Base-by-base conservation (phyloP, 2,329 filamentous ascomycete genomes). In the Epicoccum nigrum region DNA sequence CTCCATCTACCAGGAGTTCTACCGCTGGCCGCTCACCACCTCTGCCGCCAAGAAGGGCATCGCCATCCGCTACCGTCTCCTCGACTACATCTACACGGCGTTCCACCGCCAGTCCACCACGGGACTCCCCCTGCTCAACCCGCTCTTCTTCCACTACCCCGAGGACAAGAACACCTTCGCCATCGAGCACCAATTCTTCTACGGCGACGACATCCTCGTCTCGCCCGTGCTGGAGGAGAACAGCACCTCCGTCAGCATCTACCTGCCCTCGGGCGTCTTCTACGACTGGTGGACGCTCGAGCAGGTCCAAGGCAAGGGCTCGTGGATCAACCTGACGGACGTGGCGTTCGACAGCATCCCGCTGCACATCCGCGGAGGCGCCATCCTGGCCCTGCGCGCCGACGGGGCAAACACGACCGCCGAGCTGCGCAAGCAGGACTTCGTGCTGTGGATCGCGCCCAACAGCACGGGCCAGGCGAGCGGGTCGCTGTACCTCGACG, bases 11-110 rank as follows among this genome's bases (percentile, higher is more conserved):
- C 88, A 91, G 66, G 88, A 91, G 66, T 87, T 88, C 67, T 71
- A 68, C 54, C 59, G 59, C 39, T 70, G 65, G 68, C 55, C 58
- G 2, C 51, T 59, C 67, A 87, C 89, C 2, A 78, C 86, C 0
- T 75, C 81, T 16, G 85, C 86, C 0, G 87, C 88, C 0, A 81
- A 79, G 47, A 86, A 83, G 42, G 86, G 84, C 15, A 90, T 92
- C 60, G 80, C 81, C 21, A 85, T 87, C 39, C 81, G 89, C 13
- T 92, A 92, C 75, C 79, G 83, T 12, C 76, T 92, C 13, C 78
- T 92, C 4, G 88, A 91, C 64, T 92, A 92, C 74, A 79, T 90
- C 54, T 92, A 92, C 77, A 92, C 88, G 1, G 83, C 85, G 1
- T 79, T 90, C 65, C 77, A 85, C 63, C 73, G 75, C 43, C 82